A percentile compares a stretch with the other conserved stretches of the same genome.
These are phyloP conservation scores for Plasmodium cynomolgi DNA, from an alignment of 169 alveolate species.

Conservation along the genomic window DNA sequence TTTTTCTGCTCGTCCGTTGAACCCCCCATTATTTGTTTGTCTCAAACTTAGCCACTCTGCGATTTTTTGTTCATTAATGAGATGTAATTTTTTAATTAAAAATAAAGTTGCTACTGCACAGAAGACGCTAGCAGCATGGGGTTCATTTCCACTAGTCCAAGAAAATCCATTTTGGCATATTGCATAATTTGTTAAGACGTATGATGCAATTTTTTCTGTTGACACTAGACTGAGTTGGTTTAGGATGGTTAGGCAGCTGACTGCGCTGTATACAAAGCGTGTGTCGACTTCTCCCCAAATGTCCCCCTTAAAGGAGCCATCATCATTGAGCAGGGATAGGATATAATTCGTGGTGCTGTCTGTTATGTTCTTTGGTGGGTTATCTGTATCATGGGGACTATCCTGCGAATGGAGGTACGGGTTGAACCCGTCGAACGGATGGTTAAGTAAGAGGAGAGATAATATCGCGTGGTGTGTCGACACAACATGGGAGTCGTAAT, in stretches of 20 bases:
- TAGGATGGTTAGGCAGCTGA: slow-evolving; percentile 90
- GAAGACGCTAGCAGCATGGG: slow-evolving; percentile 97
- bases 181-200: slow-evolving; percentile 82
- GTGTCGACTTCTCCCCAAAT: slow-evolving; percentile 95
- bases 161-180: slow-evolving; percentile 95
- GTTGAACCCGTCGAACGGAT: slow-evolving; percentile 21
- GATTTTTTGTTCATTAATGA: slow-evolving; percentile 70
- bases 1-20: slow-evolving; percentile 97
- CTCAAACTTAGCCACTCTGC: slow-evolving; percentile 93
- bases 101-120: slow-evolving; percentile 90
- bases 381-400: neutral
- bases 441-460: slow-evolving; percentile 39
- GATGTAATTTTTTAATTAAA: slow-evolving; percentile 45
- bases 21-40: slow-evolving; percentile 95
- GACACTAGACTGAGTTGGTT: slow-evolving; percentile 86
- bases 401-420: neutral
- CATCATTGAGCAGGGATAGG: slow-evolving; percentile 85
- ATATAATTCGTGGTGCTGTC: slow-evolving; percentile 19
- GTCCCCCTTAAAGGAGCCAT: slow-evolving; percentile 96
- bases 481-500: slow-evolving; percentile 81
- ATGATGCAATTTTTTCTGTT: slow-evolving; percentile 88
- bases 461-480: slow-evolving; percentile 81
- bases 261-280: slow-evolving; percentile 94
- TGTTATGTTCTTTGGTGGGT: neutral
- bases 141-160: slow-evolving; percentile 95